Conservation (phyloP, 2,329 filamentous ascomycete species). For the Hymenoscyphus occultus region DNA sequence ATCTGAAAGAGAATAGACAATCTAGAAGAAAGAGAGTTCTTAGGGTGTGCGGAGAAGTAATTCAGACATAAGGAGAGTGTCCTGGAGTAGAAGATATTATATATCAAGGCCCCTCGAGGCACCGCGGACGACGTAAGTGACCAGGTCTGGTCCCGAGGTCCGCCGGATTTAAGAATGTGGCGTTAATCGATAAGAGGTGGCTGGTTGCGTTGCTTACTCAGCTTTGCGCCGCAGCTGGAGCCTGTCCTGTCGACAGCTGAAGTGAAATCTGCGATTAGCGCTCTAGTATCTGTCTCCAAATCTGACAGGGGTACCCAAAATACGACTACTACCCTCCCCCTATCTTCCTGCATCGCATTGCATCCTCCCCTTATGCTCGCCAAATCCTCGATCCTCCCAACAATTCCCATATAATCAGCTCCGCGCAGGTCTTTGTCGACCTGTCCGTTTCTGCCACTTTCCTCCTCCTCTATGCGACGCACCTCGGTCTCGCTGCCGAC, state of each 20-base stretch:
- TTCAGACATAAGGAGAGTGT: background rate
- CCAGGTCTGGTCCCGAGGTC: too few species aligned
- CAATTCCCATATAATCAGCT: slow-evolving; percentile 10
- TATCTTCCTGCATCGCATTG: slow-evolving; percentile 13
- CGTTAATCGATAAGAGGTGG: background rate
- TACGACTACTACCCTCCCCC: slow-evolving; percentile 4
- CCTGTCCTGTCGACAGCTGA: too few species aligned
- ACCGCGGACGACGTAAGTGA: background rate
- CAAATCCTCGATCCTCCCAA: slow-evolving; percentile 7
- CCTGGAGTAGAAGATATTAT: background rate
- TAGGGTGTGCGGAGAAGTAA: slow-evolving; percentile 3
- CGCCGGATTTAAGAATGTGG: background rate
- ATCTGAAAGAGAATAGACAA: slow-evolving; percentile 5
- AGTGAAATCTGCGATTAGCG: too few species aligned
- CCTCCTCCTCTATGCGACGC: slow-evolving; percentile 54
- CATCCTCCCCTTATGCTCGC: slow-evolving; percentile 8
- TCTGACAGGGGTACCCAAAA: background rate
- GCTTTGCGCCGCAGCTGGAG: background rate
- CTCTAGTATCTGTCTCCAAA: background rate
- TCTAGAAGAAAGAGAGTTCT: background rate
- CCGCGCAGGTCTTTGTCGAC: slow-evolving; percentile 12
- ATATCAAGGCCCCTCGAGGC: background rate
- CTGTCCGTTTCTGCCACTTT: slow-evolving; percentile 15
- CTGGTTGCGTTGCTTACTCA: background rate
- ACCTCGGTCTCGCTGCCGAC: slow-evolving; percentile 63